phyloP scores from a whole-genome alignment of 345 rosid species.

The Eucalyptus cloeziana region DNA sequence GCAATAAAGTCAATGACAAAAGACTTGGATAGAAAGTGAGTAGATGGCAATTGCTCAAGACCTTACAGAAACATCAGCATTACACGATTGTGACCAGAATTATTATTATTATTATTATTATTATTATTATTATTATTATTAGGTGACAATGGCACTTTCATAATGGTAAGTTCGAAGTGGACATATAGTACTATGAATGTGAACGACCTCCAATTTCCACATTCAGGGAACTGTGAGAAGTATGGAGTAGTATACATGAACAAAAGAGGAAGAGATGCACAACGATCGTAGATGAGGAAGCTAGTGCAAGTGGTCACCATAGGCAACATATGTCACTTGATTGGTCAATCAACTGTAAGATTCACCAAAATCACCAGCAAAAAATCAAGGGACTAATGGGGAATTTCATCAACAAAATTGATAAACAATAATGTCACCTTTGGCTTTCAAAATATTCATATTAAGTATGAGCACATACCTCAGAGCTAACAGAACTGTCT shows the following conservation, averaged over 20 bases:
- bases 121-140: no score
- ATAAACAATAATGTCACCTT: not conserved
- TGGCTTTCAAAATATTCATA: not conserved
- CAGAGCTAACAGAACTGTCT: constrained; percentile 76
- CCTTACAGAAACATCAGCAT: not conserved
- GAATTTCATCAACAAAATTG: not conserved
- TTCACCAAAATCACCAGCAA: not conserved
- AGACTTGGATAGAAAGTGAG: not conserved
- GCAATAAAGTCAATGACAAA: not conserved
- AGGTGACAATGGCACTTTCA: not conserved
- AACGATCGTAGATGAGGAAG: not conserved
- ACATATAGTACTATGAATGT: not conserved
- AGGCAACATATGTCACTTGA: not conserved
- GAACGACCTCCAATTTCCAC: not conserved
- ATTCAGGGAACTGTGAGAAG: not conserved
- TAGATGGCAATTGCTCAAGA: not conserved
- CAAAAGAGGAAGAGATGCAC: not conserved
- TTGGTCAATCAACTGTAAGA: not conserved
- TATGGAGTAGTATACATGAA: not conserved
- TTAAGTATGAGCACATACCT: constrained; percentile 41
- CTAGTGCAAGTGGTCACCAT: not conserved
- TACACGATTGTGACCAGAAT: not conserved
- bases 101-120: no score
- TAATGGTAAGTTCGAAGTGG: not conserved
- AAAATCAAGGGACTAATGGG: not conserved